Base-by-base conservation (phyloP, 768 basidiomycete genomes). In the Lentinula sp. region DNA sequence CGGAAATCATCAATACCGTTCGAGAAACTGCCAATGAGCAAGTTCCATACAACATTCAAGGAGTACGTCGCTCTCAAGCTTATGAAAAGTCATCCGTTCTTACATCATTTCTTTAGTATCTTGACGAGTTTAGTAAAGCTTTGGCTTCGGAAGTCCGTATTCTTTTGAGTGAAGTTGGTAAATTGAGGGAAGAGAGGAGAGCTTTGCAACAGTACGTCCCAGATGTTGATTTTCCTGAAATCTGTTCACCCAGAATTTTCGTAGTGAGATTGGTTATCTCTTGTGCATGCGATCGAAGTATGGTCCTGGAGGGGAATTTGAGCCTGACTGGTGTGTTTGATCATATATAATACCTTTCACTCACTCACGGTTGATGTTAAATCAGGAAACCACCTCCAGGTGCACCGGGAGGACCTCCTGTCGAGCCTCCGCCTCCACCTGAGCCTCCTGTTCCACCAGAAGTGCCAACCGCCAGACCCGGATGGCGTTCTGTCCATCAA, bases 71-170 rank as follows among this genome's bases (percentile, higher is more conserved):
- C 18, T 39, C 59, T 5, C 9, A 18, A 21, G 4, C 43, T 65
- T 23, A 62, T 42, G 18, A n/a, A 37, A 28, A 34, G 16, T 23
- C 5, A n/a, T 18, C 39, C 23, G 10, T n/a, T 23, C 23, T 18
- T 53, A 39, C 10, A 64, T 40, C 15, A 40, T 53, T 37, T 45
- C 46, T 53, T 31, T 57, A 91, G 88, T 93, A 94, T 70, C 80
- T 94, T 13, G 88, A 94, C 62, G 90, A 94, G 60, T 94, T 94
- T 74, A 93, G 90, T 71, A 89, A 86, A 70, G 87, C 92, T 1
- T 74, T 94, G 50, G 90, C 92, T 2, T 78, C 82, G 15, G 92
- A 94, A 75, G 91, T 94, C 9, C 85, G 90, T 34, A 87, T 91
- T 81, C 78, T 94, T 13, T 80, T 94, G 9, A 83, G 81, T 39